Conservation (phyloP, 1,139 yeast genomes). For the Yamadazyma mexicana region DNA sequence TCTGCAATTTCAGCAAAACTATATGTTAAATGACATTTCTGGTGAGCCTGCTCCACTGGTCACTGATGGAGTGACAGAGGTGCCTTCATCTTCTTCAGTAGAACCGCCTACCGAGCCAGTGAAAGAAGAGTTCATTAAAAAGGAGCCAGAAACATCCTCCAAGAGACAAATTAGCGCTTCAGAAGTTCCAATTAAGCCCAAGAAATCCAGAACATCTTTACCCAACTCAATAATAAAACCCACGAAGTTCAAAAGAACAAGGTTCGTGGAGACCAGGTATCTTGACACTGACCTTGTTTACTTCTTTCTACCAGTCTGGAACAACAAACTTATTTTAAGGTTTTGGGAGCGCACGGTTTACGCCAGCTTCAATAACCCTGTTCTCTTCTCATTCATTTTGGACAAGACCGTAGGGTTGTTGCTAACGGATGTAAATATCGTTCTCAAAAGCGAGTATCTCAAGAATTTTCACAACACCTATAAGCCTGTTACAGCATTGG, state of each 20-base stretch:
- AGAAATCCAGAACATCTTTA: slow-evolving; percentile 7
- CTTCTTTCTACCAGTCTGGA: slow-evolving; percentile 29
- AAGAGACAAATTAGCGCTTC: no score
- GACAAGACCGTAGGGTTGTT: slow-evolving; percentile 39
- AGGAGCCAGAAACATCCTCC: no score
- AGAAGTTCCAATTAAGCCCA: no score
- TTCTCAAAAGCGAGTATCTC: slow-evolving; percentile 20
- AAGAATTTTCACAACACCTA: slow-evolving; percentile 17
- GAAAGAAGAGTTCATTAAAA: no score
- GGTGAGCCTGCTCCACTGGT: neutral
- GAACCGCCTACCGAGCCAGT: no score
- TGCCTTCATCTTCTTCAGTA: neutral
- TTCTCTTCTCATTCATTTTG: slow-evolving; percentile 35
- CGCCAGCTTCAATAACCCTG: slow-evolving; percentile 9
- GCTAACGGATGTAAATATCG: slow-evolving; percentile 23
- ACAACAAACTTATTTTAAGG: slow-evolving; percentile 15
- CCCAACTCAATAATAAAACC: slow-evolving; percentile 17
- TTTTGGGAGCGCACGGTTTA: slow-evolving; percentile 25
- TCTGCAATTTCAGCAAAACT: slow-evolving; percentile 1
- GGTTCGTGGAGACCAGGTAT: neutral
- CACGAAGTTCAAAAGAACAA: slow-evolving; percentile 7
- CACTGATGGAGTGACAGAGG: neutral
- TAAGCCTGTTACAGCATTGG: slow-evolving; percentile 10
- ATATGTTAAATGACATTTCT: neutral
- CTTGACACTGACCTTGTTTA: neutral